These are phyloP conservation scores for Osmanthus fragrans DNA, from an alignment of 257 asterid genomes.

Conservation along the genomic window DNA sequence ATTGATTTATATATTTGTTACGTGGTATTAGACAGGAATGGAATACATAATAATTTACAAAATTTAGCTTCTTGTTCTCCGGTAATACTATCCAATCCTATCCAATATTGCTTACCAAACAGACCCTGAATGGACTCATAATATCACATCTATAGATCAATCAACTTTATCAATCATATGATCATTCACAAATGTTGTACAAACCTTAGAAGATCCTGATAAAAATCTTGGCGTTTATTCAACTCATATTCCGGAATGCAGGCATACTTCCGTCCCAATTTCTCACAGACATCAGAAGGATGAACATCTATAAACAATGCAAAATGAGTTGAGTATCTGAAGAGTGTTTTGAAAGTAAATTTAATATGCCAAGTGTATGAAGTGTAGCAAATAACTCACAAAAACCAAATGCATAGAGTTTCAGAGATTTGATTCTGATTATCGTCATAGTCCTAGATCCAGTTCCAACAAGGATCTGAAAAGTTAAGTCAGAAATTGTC, in stretches of 20 bases:
- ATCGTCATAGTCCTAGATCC: constrained; percentile 91
- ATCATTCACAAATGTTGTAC: constrained; percentile 19
- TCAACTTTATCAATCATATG: neutral
- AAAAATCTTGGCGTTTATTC: constrained; percentile 67
- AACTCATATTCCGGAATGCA: constrained; percentile 65
- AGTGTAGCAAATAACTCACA: constrained; percentile 58
- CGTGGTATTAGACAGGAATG: neutral
- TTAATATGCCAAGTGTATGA: constrained; percentile 1
- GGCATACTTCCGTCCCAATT: constrained; percentile 84
- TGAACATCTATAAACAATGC: constrained; percentile 65
- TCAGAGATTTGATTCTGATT: constrained; percentile 80
- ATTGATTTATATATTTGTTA: neutral
- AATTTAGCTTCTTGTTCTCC: too few relatives aligned
- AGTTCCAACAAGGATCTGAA: constrained; percentile 95
- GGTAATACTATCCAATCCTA: neutral
- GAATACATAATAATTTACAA: too few relatives aligned
- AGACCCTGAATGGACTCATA: neutral
- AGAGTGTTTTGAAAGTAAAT: constrained; percentile 11
- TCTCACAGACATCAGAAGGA: constrained; percentile 87
- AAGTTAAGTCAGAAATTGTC: constrained; percentile 12
- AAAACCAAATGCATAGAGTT: constrained; percentile 93
- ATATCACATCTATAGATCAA: neutral
- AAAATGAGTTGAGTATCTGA: constrained; percentile 20
- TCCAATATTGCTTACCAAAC: neutral
- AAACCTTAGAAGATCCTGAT: constrained; percentile 87